Conservation (phyloP, 257 asterid genomes). For the Nyctanthes arbortristis region DNA sequence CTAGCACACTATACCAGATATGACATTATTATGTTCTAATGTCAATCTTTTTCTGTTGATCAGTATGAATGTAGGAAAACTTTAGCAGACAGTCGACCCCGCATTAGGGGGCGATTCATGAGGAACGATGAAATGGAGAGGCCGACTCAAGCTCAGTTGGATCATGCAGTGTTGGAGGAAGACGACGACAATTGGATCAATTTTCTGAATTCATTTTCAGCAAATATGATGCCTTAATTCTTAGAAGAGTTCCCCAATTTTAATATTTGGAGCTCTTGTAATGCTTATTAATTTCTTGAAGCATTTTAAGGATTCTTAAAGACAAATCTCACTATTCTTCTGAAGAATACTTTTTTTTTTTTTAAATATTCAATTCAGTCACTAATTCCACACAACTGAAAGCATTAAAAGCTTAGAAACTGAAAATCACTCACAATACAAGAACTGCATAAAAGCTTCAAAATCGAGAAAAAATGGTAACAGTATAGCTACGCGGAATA, state of each 20-base stretch:
- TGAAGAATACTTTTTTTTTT: background rate
- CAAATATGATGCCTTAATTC: constrained; percentile 50
- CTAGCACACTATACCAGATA: background rate
- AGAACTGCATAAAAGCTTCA: background rate
- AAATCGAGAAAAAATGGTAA: background rate
- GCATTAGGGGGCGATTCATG: constrained; percentile 85
- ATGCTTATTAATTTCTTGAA: background rate
- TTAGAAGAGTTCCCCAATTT: constrained; percentile 36
- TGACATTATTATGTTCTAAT: background rate
- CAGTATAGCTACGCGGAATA: background rate
- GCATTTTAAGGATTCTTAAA: constrained; percentile 1
- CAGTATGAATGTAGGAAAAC: constrained; percentile 95
- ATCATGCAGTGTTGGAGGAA: constrained; percentile 34
- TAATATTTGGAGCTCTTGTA: constrained; percentile 41
- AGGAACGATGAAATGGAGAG: constrained; percentile 68
- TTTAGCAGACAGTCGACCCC: constrained; percentile 84
- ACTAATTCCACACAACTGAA: too few relatives aligned
- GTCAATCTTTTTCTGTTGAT: background rate
- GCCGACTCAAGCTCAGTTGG: constrained; percentile 53
- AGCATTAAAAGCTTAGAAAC: too few relatives aligned
- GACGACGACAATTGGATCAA: constrained; percentile 70
- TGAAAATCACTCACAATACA: too few relatives aligned
- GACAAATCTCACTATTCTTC: background rate
- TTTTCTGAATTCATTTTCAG: constrained; percentile 65
- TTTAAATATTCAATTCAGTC: too few relatives aligned